Conservation (phyloP, 176 grass and related monocot genomes). For the Bonia amplexicaulis region DNA sequence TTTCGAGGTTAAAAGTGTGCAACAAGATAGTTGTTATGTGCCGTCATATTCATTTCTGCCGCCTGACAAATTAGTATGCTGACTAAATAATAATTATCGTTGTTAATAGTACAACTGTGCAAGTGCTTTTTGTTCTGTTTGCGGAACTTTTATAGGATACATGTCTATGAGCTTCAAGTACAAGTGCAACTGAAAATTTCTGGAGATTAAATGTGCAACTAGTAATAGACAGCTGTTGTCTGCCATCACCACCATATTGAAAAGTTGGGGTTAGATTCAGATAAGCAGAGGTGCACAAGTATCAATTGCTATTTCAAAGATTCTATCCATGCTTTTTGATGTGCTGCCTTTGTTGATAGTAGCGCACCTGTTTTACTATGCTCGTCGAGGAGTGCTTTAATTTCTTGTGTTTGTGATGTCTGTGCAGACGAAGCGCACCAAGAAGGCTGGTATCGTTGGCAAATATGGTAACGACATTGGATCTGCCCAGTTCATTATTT, state of each 20-base stretch:
- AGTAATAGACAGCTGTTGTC: background rate
- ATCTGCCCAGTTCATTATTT: background rate
- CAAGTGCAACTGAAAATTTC: too few species aligned
- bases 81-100: background rate
- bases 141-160: background rate
- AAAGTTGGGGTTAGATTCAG: background rate
- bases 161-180: background rate
- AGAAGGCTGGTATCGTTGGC: conserved; percentile 86
- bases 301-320: background rate
- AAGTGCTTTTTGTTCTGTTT: background rate
- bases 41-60: background rate
- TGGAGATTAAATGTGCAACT: background rate
- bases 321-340: background rate
- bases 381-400: background rate
- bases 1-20: background rate
- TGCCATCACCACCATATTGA: background rate
- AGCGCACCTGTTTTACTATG: background rate
- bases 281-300: background rate
- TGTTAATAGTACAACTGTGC: background rate
- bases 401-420: background rate
- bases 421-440: conserved; percentile 78
- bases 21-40: background rate
- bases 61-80: background rate
- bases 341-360: background rate
- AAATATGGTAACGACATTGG: conserved; percentile 61